Evolutionary conservation across 306 rosid genomes (phyloP).

Genomic region (Fragaria iinumae): DNA sequence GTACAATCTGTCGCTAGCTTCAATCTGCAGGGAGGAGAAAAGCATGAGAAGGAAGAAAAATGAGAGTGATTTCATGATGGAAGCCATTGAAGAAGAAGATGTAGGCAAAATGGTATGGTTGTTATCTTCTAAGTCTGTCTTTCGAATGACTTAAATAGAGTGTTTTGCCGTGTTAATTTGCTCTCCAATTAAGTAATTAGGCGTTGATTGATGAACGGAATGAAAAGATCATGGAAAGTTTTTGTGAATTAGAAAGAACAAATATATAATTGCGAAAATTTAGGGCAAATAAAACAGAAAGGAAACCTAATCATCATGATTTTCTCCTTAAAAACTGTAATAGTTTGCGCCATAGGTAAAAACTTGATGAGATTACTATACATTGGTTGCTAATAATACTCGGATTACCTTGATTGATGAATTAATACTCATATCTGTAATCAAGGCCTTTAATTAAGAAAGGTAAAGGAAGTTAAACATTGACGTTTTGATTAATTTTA

Average conservation of each 20-base stretch:
- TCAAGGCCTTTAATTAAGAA: too few species aligned
- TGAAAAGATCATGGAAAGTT: not conserved
- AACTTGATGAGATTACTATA: not conserved
- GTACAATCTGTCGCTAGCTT: not conserved
- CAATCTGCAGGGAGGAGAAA: not conserved
- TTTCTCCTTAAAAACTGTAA: not conserved
- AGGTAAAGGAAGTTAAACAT: too few species aligned
- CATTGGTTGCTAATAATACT: not conserved
- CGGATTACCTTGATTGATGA: not conserved
- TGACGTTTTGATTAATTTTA: too few species aligned
- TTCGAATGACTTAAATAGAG: not conserved
- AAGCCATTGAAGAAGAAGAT: not conserved
- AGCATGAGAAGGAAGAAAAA: not conserved
- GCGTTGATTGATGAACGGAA: not conserved
- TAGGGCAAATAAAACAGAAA: not conserved
- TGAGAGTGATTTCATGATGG: not conserved
- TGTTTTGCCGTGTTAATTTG: not conserved
- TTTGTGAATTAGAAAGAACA: not conserved
- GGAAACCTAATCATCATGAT: not conserved
- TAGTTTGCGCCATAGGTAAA: not conserved
- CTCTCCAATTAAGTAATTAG: not conserved
- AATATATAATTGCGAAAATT: not conserved
- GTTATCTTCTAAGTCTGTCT: not conserved
- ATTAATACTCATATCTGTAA: too few species aligned
- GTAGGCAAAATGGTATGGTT: not conserved